Conservation (phyloP, 2,329 filamentous ascomycete genomes). For the Neodidymelliopsis sp. region DNA sequence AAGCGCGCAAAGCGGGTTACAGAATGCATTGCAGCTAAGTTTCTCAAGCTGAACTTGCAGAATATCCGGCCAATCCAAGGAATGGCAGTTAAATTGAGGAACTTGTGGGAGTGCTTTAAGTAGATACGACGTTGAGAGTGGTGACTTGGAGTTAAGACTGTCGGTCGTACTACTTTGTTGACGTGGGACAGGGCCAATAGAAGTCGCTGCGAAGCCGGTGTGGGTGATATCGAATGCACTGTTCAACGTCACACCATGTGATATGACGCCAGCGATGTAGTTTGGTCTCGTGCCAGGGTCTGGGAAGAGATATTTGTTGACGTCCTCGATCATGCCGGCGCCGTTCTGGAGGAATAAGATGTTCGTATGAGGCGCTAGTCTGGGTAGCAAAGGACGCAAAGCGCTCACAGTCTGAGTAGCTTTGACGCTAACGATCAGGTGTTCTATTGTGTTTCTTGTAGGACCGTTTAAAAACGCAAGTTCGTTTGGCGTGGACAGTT, state of each 20-base stretch:
- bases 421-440: constrained; percentile 21
- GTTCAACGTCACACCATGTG: constrained; percentile 62
- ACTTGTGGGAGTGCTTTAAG: constrained; percentile 69
- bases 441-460: neutral
- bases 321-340: constrained; percentile 80
- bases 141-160: constrained; percentile 35
- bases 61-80: constrained; percentile 65
- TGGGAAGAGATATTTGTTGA: constrained; percentile 75
- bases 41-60: constrained; percentile 79
- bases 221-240: constrained; percentile 62
- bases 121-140: constrained; percentile 64
- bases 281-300: constrained; percentile 70
- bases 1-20: constrained; percentile 82
- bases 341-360: constrained; percentile 82
- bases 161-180: constrained; percentile 22
- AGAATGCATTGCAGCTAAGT: constrained; percentile 75
- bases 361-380: constrained; percentile 71
- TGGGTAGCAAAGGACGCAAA: constrained; percentile 49
- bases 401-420: constrained; percentile 16
- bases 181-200: constrained; percentile 53
- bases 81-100: constrained; percentile 66
- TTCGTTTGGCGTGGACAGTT: too few species aligned
- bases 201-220: constrained; percentile 65
- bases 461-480: neutral
- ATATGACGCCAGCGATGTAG: constrained; percentile 76